Evolutionary conservation across 257 asterid species (phyloP), one percentile per base, ranked within the genome.

Genomic region (Ophiorrhiza pumila): DNA sequence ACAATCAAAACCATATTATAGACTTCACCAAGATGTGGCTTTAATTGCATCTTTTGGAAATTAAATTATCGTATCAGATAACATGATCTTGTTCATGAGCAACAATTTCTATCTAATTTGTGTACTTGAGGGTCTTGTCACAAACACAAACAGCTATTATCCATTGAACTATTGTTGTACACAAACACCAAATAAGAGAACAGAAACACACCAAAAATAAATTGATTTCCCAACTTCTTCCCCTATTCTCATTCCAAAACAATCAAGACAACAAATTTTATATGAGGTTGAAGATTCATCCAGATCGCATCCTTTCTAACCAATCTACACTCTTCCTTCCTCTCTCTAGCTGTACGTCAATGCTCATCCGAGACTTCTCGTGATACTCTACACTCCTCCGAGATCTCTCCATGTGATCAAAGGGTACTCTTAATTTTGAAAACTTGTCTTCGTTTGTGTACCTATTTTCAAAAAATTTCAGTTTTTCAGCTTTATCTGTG

Each of bases 301-400:
- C 76, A 23, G 82, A 78, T 67, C 85, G 76, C 62, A 85, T 74
- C 74, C 81, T 81, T n/a, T 85, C 88, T 71, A 87, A 53, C 88
- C 92, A 85, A 80, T 85, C 92, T 62, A 85, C 85, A 37, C 90
- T 85, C 71, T 78, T 85, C 65, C 92, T 71, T 1, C 76, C 84
- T 77, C 77, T 85, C 74, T 87, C 92, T n/a, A 80, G 73, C 53
- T 85, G 85, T 53, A 81, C 75, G 45, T 85, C 92, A 7, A 83
- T 62, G 79, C 88, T 87, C 74, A 78, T 83, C 65, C 87, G 77
- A 7, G 92, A 72, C 83, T 85, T 87, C 61, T 81, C 85, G 45
- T 71, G 69, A 37, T 74, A 83, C 43, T 87, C 92, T 42, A 85
- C 87, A 18, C 90, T 83, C 84, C 84, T 78, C 71, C 90, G 74